Base-by-base conservation (phyloP, 169 alveolate genomes). In the Perkinsus chesapeaki region DNA sequence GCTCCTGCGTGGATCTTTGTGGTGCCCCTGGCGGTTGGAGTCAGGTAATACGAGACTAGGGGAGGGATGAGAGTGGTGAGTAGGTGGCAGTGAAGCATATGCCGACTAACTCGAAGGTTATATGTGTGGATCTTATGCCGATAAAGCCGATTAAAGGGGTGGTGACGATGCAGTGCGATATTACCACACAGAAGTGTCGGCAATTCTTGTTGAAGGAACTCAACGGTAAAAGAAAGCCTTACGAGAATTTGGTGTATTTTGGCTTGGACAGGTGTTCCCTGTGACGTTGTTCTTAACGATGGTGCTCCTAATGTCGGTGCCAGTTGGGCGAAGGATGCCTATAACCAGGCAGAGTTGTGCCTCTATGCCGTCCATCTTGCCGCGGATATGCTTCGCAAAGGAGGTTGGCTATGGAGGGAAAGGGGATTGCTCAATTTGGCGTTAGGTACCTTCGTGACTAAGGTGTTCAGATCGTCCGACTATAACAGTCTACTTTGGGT, bases 21-120 rank as follows among this genome's bases (percentile, higher is more conserved):
- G 99, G 99, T 37, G 99, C 99, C 36, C 99, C 99, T 34, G 99
- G 99, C 23, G 99, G 99, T 20, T 99, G 99, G 99, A 96, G 98
- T 73, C 99, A 98, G 95, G 99, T 97, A 1, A 1, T 60, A 1
- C 23, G 27, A 0, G 82, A 23, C 23, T 7, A 20, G 0, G 82
- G 82, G 91, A 0, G 39, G 0, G 91, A 34, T 31, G 39, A 5
- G n/a, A 3, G 39, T 5, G n/a, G 3, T 0, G 47, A 12, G 10
- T 27, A 95, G 94, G 96, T 95, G 39, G 99, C 99, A 31, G 96
- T 97, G 93, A 96, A 98, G 94, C 97, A 98, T 92, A 96, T 98
- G 98, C 99, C 99, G 73, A 97, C 98, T 37, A 96, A 98, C 0
- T 96, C 99, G 73, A 98, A 97, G 39, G 98, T 98, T 48, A 97